Evolutionary conservation across 768 basidiomycete genomes (phyloP), one percentile per base, ranked within the genome.

Genomic region (Boletus coccyginus): DNA sequence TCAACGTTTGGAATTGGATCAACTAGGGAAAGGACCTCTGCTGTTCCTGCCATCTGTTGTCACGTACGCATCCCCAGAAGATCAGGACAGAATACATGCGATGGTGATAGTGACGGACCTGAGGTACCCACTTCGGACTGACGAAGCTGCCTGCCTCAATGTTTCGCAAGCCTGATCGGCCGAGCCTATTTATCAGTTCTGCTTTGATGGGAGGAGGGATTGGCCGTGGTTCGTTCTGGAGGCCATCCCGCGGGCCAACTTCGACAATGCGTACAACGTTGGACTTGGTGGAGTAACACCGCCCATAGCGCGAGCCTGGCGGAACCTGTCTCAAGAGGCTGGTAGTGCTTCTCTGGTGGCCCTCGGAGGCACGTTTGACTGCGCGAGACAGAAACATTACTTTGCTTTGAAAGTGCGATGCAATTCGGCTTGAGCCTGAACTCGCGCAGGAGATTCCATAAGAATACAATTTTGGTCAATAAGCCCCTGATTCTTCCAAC

Each of bases 131-230:
- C 72, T 93, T 94, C 0, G 90, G 90, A 70, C 91, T 91, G 55
- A 95, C 94, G 67, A 96, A 94, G 68, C 91, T 92, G 8, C 94
- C 94, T 1, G 84, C 83, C 71, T 95, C 93, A 61, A 95, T 87
- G 53, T 76, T 82, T 57, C 76, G 75, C 62, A 85, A 67, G 0
- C 92, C 94, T 11, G 91, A 86, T 17, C 68, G 69, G 3, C 81
- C 82, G 12, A 98, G 82, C 14, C 86, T 76, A 59, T 90, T 81
- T 53, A 98, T 84, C 51, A 98, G 81, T 57, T 89, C 88, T 17
- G 86, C 82, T 70, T 95, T 95, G 57, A 88, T 74, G 31, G 82
- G 81, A 2, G 86, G 84, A 29, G 88, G 80, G 8, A 96, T 84
- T 7, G 85, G 74, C 0, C 80, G 78, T 60, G 86, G 85, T 65